Conservation (phyloP, 2,329 filamentous ascomycete genomes). For the Ceratocystis cacaofunesta region DNA sequence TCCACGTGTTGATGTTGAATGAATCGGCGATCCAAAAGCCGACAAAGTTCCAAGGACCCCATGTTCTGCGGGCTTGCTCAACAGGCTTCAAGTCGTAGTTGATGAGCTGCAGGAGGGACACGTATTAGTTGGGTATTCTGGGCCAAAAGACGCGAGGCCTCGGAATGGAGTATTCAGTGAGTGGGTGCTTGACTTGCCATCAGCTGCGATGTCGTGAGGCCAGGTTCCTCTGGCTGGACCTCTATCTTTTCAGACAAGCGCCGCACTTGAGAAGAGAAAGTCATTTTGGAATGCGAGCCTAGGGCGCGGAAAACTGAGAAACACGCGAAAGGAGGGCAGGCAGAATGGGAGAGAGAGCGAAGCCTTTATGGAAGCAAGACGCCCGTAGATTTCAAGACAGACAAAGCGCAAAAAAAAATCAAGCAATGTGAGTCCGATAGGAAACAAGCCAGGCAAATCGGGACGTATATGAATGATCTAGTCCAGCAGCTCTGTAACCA, state of each 20-base stretch:
- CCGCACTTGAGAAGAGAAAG: constrained; percentile 1
- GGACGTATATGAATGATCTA: not conserved
- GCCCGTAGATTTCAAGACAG: not conserved
- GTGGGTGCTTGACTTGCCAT: constrained; percentile 38
- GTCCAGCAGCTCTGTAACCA: not conserved
- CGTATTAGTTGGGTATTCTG: not conserved
- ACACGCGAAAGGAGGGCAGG: not conserved
- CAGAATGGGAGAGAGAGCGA: not conserved
- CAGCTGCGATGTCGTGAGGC: constrained; percentile 62
- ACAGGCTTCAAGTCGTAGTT: constrained; percentile 74
- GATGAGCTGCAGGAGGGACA: constrained; percentile 39
- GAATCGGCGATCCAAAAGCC: constrained; percentile 76
- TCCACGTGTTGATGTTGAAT: constrained; percentile 88
- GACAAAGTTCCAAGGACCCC: constrained; percentile 78
- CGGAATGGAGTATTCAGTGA: not conserved
- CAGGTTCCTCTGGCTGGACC: constrained; percentile 54
- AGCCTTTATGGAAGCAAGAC: not conserved
- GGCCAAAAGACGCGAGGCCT: not conserved
- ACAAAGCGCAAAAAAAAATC: not conserved
- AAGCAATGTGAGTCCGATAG: not conserved
- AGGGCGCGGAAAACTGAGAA: not conserved
- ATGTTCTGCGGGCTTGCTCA: constrained; percentile 64
- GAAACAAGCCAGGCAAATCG: not conserved
- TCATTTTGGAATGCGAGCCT: not conserved
- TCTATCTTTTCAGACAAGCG: constrained; percentile 45